These are phyloP conservation scores for Fusarium sp. DNA, from an alignment of 2,329 filamentous ascomycete genomes.

Conservation along the genomic window DNA sequence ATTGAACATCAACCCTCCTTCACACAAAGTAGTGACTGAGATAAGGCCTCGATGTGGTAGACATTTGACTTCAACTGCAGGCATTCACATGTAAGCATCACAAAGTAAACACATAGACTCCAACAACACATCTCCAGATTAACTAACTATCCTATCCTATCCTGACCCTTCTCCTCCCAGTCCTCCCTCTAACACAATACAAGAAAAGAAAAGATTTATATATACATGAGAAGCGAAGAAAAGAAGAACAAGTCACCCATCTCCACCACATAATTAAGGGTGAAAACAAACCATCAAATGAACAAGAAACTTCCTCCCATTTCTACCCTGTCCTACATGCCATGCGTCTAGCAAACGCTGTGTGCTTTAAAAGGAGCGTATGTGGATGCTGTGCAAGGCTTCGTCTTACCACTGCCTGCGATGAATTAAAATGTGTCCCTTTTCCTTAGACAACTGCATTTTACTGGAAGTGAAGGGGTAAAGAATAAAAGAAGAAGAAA, in stretches of 20 bases:
- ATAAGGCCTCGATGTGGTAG: neutral
- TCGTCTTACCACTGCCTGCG: constrained; percentile 5
- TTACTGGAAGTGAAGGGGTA: constrained; percentile 31
- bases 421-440: constrained; percentile 38
- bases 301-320: constrained; percentile 12
- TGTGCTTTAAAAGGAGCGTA: constrained; percentile 32
- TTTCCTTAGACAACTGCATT: constrained; percentile 19
- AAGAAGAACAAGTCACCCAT: constrained; percentile 13
- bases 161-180: constrained; percentile 2
- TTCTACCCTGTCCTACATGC: constrained; percentile 18
- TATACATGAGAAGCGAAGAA: constrained; percentile 39
- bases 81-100: neutral
- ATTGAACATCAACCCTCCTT: neutral
- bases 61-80: too few relatives aligned
- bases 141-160: constrained; percentile 34
- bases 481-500: constrained; percentile 19
- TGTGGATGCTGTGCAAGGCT: constrained; percentile 15
- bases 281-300: neutral
- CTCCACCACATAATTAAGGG: constrained; percentile 32
- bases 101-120: neutral
- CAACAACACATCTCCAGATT: constrained; percentile 38
- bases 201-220: constrained; percentile 12
- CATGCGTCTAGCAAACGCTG: constrained; percentile 15
- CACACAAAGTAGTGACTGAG: neutral
- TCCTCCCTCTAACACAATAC: neutral